phyloP scores from a whole-genome alignment of 306 rosid species.

The Hippophae gyantsensis region DNA sequence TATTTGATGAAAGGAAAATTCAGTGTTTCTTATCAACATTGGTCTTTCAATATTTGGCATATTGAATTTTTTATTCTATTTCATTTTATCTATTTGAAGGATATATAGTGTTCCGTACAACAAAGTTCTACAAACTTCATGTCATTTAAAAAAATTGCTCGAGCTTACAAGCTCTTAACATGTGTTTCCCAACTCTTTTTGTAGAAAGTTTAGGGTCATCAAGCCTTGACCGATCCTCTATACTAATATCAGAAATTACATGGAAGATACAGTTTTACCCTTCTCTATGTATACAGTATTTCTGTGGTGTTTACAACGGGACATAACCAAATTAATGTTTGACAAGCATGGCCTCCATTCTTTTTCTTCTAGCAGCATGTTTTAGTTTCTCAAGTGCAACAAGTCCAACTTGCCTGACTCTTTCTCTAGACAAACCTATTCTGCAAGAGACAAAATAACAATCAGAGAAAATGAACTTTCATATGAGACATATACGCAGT shows the following conservation, averaged over 20 bases:
- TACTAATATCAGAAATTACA: conserved; percentile 36
- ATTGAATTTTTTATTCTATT: too few species aligned
- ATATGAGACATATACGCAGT: too few species aligned
- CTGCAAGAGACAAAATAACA: conserved; percentile 30
- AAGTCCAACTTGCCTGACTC: conserved; percentile 96
- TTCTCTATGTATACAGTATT: conserved; percentile 51
- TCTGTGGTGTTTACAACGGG: conserved; percentile 16
- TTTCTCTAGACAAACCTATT: conserved; percentile 93
- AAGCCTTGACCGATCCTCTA: conserved; percentile 24
- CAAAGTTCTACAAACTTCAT: too few species aligned
- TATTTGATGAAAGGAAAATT: too few species aligned
- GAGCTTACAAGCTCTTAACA: conserved; percentile 19
- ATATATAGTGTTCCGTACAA: too few species aligned
- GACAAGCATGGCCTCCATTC: conserved; percentile 81
- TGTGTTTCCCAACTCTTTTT: conserved; percentile 22
- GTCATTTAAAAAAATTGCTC: background rate
- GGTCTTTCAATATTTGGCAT: too few species aligned
- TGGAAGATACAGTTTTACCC: conserved; percentile 29
- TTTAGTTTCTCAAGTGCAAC: conserved; percentile 98
- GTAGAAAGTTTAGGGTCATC: conserved; percentile 15
- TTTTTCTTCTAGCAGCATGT: conserved; percentile 62
- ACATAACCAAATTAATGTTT: conserved; percentile 34
- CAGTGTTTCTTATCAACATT: too few species aligned
- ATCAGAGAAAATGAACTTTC: conserved; percentile 5
- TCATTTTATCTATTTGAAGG: too few species aligned